Conservation (phyloP, 371 early-diverging fungal species). For the Mortierella sp. region DNA sequence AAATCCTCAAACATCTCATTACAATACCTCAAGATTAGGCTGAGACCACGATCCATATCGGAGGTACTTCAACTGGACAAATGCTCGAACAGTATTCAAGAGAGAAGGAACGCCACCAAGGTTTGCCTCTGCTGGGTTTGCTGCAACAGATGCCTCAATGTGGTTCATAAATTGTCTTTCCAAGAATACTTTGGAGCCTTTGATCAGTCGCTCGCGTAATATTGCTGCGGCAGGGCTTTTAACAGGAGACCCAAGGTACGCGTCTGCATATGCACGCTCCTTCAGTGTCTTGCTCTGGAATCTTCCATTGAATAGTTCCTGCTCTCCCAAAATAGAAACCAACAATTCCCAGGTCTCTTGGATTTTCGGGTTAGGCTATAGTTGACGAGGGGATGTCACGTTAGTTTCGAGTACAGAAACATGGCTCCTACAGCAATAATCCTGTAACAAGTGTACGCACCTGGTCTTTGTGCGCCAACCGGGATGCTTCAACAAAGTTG, state of each 20-base stretch:
- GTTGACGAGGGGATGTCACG: neutral
- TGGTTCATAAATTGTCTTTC: conserved; percentile 62
- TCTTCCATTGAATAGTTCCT: conserved; percentile 51
- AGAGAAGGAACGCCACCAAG: conserved; percentile 81
- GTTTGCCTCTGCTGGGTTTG: conserved; percentile 71
- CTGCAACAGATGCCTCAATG: conserved; percentile 67
- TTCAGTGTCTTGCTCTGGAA: conserved; percentile 56
- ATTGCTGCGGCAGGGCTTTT: conserved; percentile 32
- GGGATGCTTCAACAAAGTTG: conserved; percentile 58
- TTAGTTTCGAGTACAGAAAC: neutral
- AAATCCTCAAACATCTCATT: neutral
- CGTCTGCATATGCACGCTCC: conserved; percentile 58
- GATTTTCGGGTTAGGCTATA: conserved; percentile 53
- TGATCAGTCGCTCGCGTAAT: conserved; percentile 46
- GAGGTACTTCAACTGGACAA: conserved; percentile 70
- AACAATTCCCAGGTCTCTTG: conserved; percentile 67
- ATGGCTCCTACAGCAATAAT: neutral
- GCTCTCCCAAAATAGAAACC: conserved; percentile 60
- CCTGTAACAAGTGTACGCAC: conserved; percentile 15
- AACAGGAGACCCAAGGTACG: conserved; percentile 50
- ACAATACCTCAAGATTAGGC: conserved; percentile 66
- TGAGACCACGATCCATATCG: conserved; percentile 64
- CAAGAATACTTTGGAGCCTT: conserved; percentile 49
- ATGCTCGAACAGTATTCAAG: conserved; percentile 74
- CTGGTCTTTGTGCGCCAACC: conserved; percentile 50